Conservation (phyloP, 2,329 filamentous ascomycete genomes). For the Tolypocladium capitatum region DNA sequence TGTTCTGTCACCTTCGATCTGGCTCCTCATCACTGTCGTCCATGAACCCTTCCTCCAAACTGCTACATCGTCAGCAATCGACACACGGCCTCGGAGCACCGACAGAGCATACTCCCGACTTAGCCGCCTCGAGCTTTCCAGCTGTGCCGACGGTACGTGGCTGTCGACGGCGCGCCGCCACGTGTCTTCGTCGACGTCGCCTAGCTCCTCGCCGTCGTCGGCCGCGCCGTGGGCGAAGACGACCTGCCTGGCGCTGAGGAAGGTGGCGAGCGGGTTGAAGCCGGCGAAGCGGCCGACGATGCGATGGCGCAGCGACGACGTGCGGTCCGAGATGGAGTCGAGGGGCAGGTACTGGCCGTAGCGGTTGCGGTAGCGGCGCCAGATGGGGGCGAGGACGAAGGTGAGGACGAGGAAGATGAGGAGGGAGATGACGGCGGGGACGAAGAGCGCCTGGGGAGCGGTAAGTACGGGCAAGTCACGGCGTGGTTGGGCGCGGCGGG, state of each 20-base stretch:
- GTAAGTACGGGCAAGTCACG: not conserved
- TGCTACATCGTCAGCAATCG: conserved; percentile 7
- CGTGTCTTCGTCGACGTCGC: conserved; percentile 40
- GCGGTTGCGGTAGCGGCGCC: conserved; percentile 55
- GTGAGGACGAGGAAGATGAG: conserved; percentile 53
- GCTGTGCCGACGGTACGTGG: conserved; percentile 18
- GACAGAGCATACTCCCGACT: conserved; percentile 52
- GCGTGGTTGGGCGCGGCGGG: not conserved
- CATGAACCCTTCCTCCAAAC: conserved; percentile 25
- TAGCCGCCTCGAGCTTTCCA: conserved; percentile 45
- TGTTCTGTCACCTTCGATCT: conserved; percentile 8
- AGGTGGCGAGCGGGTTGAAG: conserved; percentile 27
- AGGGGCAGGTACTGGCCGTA: conserved; percentile 65
- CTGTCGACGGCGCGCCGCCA: conserved; percentile 27
- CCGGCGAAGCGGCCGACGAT: conserved; percentile 20
- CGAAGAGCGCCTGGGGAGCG: conserved; percentile 47
- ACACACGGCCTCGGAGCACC: not conserved
- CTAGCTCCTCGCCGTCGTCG: conserved; percentile 54
- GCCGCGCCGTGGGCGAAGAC: conserved; percentile 18
- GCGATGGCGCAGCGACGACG: conserved; percentile 38
- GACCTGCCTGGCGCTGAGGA: conserved; percentile 32
- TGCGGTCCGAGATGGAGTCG: conserved; percentile 46
- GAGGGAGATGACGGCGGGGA: conserved; percentile 59
- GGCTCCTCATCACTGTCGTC: conserved; percentile 30
- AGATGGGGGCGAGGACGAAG: conserved; percentile 53